These are phyloP conservation scores for Tetrapisispora namnaoensis DNA, from an alignment of 805 yeast genomes.

Conservation along the genomic window DNA sequence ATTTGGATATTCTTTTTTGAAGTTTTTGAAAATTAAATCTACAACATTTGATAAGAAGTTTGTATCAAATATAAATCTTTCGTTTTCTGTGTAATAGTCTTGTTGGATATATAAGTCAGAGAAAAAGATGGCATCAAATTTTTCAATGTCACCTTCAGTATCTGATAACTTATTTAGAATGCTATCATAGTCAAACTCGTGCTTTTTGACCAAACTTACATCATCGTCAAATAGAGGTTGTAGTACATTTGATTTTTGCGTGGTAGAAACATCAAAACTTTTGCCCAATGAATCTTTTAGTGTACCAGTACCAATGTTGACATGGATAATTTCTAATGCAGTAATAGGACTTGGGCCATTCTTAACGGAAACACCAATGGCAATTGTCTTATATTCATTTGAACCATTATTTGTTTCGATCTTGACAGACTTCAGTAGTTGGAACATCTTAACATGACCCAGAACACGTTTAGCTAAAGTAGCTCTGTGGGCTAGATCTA, in stretches of 20 bases:
- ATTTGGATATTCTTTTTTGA: constrained; percentile 36
- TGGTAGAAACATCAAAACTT: constrained; percentile 27
- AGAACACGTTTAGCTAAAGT: constrained; percentile 18
- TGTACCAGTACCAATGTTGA: constrained; percentile 58
- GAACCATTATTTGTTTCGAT: constrained; percentile 6
- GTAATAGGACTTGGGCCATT: constrained; percentile 20
- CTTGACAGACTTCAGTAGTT: constrained; percentile 18
- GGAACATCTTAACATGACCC: constrained; percentile 22
- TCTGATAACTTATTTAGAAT: constrained; percentile 22
- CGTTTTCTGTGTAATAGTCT: constrained; percentile 54
- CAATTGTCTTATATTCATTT: constrained; percentile 18
- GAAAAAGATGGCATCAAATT: constrained; percentile 29
- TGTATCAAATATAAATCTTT: constrained; percentile 49
- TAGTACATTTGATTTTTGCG: constrained; percentile 12
- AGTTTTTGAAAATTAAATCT: constrained; percentile 32
- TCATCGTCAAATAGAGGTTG: constrained; percentile 17
- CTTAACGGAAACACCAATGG: constrained; percentile 25
- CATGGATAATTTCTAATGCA: constrained; percentile 26
- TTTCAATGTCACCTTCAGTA: constrained; percentile 12
- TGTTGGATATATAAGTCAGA: constrained; percentile 27
- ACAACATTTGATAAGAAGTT: constrained; percentile 41
- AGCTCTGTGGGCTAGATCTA: constrained; percentile 24
- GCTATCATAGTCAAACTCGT: constrained; percentile 13
- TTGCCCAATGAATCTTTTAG: constrained; percentile 64
- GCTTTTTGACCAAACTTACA: constrained; percentile 3